phyloP scores from a whole-genome alignment of 2,329 filamentous ascomycete genomes.

The Phaeosphaeriaceae sp. region DNA sequence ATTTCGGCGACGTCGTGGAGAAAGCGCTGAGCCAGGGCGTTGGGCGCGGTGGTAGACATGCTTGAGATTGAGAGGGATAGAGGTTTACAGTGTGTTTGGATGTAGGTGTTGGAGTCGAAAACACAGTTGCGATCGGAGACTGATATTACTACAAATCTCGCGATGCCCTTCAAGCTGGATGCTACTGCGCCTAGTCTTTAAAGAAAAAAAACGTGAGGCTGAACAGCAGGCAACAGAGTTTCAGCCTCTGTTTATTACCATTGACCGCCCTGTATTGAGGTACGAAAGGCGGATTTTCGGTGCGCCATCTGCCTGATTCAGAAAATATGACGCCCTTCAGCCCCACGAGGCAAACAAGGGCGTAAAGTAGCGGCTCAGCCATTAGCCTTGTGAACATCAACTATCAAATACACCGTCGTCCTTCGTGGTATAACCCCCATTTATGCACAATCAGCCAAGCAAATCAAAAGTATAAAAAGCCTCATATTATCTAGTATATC shows the following conservation, averaged over 20 bases:
- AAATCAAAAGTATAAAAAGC: too few relatives aligned
- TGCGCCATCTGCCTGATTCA: background rate
- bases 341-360: background rate
- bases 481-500: too few relatives aligned
- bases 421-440: too few relatives aligned
- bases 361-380: too few relatives aligned
- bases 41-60: constrained; percentile 3
- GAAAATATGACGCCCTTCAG: constrained; percentile 8
- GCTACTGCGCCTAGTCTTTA: background rate
- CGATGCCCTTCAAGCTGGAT: constrained; percentile 6
- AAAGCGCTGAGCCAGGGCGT: constrained; percentile 29
- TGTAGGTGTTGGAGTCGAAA: background rate
- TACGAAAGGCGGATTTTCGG: constrained; percentile 1
- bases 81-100: background rate
- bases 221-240: constrained; percentile 2
- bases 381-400: too few relatives aligned
- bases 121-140: constrained; percentile 6
- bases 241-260: background rate
- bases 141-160: constrained; percentile 9
- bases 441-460: too few relatives aligned
- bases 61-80: background rate
- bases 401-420: too few relatives aligned
- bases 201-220: background rate
- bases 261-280: background rate
- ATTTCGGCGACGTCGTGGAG: constrained; percentile 57